These are phyloP conservation scores for Penicillium paneum DNA, from an alignment of 2,329 filamentous ascomycete species.

Conservation along the genomic window DNA sequence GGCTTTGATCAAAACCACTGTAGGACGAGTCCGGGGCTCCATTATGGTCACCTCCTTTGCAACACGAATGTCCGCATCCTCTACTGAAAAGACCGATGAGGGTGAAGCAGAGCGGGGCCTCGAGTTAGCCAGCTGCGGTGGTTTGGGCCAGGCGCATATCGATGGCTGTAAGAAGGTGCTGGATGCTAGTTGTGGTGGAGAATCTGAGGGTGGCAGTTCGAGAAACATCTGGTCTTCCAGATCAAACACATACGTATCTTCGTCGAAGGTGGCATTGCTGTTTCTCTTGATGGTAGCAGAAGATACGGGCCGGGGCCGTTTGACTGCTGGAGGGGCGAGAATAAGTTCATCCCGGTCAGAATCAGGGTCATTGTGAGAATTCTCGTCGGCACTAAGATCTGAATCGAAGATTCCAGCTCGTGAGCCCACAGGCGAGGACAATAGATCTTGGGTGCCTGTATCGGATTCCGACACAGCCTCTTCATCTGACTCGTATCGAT, in stretches of 20 bases:
- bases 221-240: constrained; percentile 33
- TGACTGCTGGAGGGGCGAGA: constrained; percentile 22
- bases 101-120: constrained; percentile 29
- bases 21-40: constrained; percentile 31
- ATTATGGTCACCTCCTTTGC: constrained; percentile 34
- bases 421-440: constrained; percentile 30
- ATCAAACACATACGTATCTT: constrained; percentile 33
- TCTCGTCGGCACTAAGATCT: constrained; percentile 32
- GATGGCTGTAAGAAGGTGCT: constrained; percentile 30
- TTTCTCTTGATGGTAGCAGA: constrained; percentile 37
- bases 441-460: constrained; percentile 30
- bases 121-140: constrained; percentile 10
- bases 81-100: constrained; percentile 29
- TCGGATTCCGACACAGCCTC: constrained; percentile 40
- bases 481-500: constrained; percentile 40
- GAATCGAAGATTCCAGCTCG: constrained; percentile 29
- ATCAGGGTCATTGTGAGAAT: constrained; percentile 24
- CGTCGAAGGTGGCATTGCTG: constrained; percentile 31
- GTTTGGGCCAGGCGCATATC: constrained; percentile 29
- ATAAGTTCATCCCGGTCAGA: constrained; percentile 22
- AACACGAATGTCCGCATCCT: constrained; percentile 33
- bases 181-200: constrained; percentile 26
- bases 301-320: constrained; percentile 32
- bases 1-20: constrained; percentile 34
- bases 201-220: constrained; percentile 32